Conservation (phyloP, 192 early-diverging fungal genomes). For the Dimargaris verticillata region DNA sequence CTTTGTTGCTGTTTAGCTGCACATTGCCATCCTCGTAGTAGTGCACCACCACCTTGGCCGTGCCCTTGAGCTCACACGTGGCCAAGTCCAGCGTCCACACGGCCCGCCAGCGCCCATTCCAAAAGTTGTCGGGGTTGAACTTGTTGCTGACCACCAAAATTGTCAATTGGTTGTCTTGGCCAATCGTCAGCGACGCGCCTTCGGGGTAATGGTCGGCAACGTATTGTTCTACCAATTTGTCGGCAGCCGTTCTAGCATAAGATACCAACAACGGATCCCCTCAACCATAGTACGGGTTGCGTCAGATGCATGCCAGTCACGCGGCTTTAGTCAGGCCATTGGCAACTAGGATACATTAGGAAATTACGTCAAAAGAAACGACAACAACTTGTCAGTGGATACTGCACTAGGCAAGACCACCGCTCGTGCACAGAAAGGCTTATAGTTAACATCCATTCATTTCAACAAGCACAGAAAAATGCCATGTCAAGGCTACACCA, state of each 20-base stretch:
- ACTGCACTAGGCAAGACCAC: too few relatives aligned
- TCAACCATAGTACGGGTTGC: neutral
- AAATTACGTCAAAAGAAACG: neutral
- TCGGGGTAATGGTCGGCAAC: slow-evolving; percentile 63
- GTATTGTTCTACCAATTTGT: slow-evolving; percentile 44
- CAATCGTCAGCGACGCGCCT: slow-evolving; percentile 32
- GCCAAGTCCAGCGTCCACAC: slow-evolving; percentile 53
- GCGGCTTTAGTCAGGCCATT: too few relatives aligned
- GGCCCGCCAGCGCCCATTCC: slow-evolving; percentile 92
- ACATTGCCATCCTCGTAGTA: slow-evolving; percentile 99
- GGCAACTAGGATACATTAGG: neutral
- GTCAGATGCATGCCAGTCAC: too few relatives aligned
- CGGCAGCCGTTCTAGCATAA: slow-evolving; percentile 33
- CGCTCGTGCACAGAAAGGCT: too few relatives aligned
- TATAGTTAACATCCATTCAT: too few relatives aligned
- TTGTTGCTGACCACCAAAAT: slow-evolving; percentile 73
- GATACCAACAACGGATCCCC: slow-evolving; percentile 7
- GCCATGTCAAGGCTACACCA: neutral
- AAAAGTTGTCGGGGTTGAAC: slow-evolving; percentile 85
- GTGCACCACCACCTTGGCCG: slow-evolving; percentile 68
- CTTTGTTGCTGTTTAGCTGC: slow-evolving; percentile 71
- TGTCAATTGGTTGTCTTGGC: slow-evolving; percentile 23
- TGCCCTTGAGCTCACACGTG: slow-evolving; percentile 45
- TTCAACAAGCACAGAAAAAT: too few relatives aligned
- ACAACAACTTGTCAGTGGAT: neutral